Evolutionary conservation across 495 filamentous ascomycete genomes (phyloP).

Genomic region (Lophiostoma macrostomum): DNA sequence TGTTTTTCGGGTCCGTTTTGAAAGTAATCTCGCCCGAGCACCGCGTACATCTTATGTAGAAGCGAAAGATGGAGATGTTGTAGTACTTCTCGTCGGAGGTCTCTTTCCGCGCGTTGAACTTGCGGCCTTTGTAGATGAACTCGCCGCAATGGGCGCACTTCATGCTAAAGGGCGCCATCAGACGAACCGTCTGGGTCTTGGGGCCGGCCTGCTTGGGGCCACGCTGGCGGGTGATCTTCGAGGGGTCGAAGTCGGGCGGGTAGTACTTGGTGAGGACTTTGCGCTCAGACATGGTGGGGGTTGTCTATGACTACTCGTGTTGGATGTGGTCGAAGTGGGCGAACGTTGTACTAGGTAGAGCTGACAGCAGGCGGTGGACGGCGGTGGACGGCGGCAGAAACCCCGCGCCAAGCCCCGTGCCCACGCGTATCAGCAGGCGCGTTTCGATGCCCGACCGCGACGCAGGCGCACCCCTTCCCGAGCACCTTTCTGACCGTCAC

Average conservation of each 20-base stretch:
- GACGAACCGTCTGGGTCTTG: conserved; percentile 82
- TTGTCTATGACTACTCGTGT: not conserved
- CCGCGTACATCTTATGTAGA: conserved; percentile 92
- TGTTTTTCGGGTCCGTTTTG: conserved; percentile 89
- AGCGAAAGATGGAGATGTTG: conserved; percentile 82
- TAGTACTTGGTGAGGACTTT: conserved; percentile 81
- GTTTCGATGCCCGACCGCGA: not conserved
- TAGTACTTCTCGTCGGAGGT: conserved; percentile 91
- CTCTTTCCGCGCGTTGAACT: conserved; percentile 96
- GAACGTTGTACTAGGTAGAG: not conserved
- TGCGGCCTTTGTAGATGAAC: conserved; percentile 94
- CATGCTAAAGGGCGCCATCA: conserved; percentile 97
- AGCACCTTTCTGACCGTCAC: no score
- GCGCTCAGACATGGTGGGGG: conserved; percentile 78
- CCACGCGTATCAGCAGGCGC: conserved; percentile 2
- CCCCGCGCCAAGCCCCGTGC: conserved; percentile 13
- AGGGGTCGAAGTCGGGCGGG: conserved; percentile 96
- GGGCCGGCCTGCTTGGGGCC: conserved; percentile 69
- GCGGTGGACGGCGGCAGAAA: conserved; percentile 4
- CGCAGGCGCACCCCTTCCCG: no score
- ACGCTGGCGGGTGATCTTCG: conserved; percentile 67
- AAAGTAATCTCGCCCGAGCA: conserved; percentile 91
- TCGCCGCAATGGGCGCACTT: conserved; percentile 88
- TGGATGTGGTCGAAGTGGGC: no score
- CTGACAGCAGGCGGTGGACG: not conserved